Evolutionary conservation across 148 eudicot species (phyloP), one percentile per base, ranked within the genome.

Genomic region (Diospyros lotus): DNA sequence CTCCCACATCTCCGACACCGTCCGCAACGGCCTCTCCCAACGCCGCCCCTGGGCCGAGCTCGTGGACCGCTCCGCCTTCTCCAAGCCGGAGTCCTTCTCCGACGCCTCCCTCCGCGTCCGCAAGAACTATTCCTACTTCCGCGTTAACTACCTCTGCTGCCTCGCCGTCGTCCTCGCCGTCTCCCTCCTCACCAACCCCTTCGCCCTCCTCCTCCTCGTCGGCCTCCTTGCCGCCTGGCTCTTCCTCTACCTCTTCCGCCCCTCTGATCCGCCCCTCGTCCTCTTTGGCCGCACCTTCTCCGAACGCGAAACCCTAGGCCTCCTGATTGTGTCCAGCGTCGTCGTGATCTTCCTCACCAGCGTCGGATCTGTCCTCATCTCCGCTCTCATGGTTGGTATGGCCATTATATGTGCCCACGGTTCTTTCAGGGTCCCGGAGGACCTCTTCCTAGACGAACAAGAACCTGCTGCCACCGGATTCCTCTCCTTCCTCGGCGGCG

Each of bases 1-100:
- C 80, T 68, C 78, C 83, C 74, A 82, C 81, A 64, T 87, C 74
- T 63, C 82, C 75, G 74, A 76, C 38, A 89, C 87, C 58, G 75
- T 83, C 79, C 85, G 75, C 62, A 55, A 65, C 48, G 89, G 86
- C 40, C 78, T 90, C 67, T 68, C 97, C 38, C 81, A 80, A 44
- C 88, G 91, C 82, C 97, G 98, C 40, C 98, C 98, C 1, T 92
- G 95, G 97, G 10, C 87, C 2, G 97, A 94, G 72, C 92, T 94
- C 72, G 40, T 82, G 12, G 95, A 90, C 75, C 93, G 90, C 40
- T 69, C 95, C 78, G 86, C 91, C 74, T 85, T 94, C 88, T 81
- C 95, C 1, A 89, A 89, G 40, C 98, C 98, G 0, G 95, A 90
- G 0, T 88, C 95, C 39, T 4, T 90, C 66, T 78, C 98, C 77